phyloP scores from a whole-genome alignment of 345 rosid species.

The Lumnitzera racemosa region DNA sequence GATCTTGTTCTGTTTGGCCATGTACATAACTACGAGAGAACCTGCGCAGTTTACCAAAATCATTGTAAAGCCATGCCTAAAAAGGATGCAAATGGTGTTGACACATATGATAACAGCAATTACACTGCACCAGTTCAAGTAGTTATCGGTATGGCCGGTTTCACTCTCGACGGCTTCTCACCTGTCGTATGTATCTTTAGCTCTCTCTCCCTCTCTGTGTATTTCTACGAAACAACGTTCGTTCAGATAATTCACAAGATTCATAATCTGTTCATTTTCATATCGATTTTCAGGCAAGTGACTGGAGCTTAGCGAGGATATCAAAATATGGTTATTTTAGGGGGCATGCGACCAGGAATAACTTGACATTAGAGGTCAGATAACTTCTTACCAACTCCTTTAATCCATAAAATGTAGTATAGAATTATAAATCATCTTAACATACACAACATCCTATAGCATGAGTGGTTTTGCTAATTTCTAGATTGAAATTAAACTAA shows the following conservation, averaged over 20 bases:
- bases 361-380: slow-evolving; percentile 41
- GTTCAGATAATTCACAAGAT: background rate
- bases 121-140: slow-evolving; percentile 56
- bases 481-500: too few species aligned
- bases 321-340: slow-evolving; percentile 37
- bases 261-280: too few species aligned
- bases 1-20: slow-evolving; percentile 60
- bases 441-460: too few species aligned
- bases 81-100: slow-evolving; percentile 33
- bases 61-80: slow-evolving; percentile 43
- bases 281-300: slow-evolving; percentile 13
- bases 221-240: background rate
- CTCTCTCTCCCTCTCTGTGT: background rate
- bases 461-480: too few species aligned
- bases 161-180: slow-evolving; percentile 33
- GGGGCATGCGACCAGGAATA: slow-evolving; percentile 38
- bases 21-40: slow-evolving; percentile 68
- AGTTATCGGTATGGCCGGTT: slow-evolving; percentile 69
- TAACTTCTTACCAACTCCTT: background rate
- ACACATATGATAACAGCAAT: slow-evolving; percentile 45
- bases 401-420: background rate
- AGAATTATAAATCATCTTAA: too few species aligned
- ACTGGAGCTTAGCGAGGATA: slow-evolving; percentile 52
- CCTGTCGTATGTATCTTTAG: slow-evolving; percentile 18
- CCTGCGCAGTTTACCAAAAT: slow-evolving; percentile 35